Evolutionary conservation across 1,139 yeast genomes (phyloP).

Genomic region (Kurtzmaniella quercitrusa): DNA sequence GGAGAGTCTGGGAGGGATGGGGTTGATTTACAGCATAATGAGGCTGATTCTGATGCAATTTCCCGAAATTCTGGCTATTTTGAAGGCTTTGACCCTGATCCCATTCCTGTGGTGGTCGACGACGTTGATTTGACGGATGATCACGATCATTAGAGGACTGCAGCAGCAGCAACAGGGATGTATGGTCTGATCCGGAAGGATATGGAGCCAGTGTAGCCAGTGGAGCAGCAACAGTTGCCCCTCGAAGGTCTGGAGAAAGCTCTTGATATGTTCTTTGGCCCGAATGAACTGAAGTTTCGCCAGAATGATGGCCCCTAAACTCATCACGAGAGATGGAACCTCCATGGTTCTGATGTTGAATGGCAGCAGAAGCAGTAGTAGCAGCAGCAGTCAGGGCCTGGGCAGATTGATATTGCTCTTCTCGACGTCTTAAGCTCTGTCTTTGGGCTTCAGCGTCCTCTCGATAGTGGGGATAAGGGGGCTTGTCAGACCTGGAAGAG

Average conservation of each 20-base stretch:
- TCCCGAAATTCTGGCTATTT: background rate
- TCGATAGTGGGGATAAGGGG: background rate
- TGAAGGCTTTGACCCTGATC: background rate
- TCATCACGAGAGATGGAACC: background rate
- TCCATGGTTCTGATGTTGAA: background rate
- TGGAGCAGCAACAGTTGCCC: no score
- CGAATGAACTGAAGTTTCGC: conserved; percentile 3
- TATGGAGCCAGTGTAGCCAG: background rate
- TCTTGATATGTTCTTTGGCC: background rate
- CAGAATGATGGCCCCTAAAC: background rate
- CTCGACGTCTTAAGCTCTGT: conserved; percentile 2
- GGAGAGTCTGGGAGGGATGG: no score
- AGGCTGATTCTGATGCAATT: background rate
- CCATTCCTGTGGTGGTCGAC: background rate
- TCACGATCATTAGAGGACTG: background rate
- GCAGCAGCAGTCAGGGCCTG: background rate
- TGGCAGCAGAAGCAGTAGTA: background rate
- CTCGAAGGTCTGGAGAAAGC: background rate
- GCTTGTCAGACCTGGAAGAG: background rate
- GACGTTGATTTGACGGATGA: background rate
- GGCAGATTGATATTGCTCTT: conserved; percentile 5
- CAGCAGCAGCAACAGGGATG: background rate
- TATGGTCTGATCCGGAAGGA: background rate
- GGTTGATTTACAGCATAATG: no score
- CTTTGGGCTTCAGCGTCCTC: background rate